phyloP scores from a whole-genome alignment of 192 early-diverging fungal genomes.

The Backusella macrospora region DNA sequence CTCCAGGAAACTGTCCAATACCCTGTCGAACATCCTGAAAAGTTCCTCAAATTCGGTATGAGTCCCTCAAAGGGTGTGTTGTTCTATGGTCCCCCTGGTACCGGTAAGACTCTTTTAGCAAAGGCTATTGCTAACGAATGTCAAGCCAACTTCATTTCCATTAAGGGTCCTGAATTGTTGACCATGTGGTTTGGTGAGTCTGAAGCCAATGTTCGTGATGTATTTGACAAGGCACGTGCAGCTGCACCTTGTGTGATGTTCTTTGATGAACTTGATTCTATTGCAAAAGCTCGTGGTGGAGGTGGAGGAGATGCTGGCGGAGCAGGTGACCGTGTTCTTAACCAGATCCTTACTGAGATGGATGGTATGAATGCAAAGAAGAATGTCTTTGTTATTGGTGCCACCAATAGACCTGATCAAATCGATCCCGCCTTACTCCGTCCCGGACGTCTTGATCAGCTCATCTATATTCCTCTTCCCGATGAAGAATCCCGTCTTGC shows the following conservation, averaged over 20 bases:
- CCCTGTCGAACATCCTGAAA: conserved; percentile 98
- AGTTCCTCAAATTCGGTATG: conserved; percentile 99
- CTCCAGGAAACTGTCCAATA: conserved; percentile 99
- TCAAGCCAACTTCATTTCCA: conserved; percentile 99
- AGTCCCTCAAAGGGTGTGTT: conserved; percentile 94
- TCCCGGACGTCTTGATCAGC: conserved; percentile 98
- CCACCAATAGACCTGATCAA: conserved; percentile 98
- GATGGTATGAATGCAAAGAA: conserved; percentile 99
- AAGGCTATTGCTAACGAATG: conserved; percentile 99
- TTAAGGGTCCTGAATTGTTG: conserved; percentile 95
- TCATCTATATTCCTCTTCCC: conserved; percentile 85
- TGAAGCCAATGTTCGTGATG: conserved; percentile 98
- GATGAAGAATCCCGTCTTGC: conserved; percentile 85
- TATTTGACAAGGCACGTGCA: conserved; percentile 98
- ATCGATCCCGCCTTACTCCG: conserved; percentile 96
- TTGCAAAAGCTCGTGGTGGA: conserved; percentile 89
- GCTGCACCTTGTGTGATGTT: conserved; percentile 99
- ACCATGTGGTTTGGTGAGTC: conserved; percentile 99
- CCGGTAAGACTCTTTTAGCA: conserved; percentile 97
- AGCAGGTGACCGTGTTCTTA: conserved; percentile 96
- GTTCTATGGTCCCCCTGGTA: conserved; percentile 98
- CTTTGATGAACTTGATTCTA: conserved; percentile 99
- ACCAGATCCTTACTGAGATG: conserved; percentile 99
- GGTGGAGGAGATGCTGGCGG: conserved; percentile 85
- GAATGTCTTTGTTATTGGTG: conserved; percentile 97